Conservation (phyloP, 768 basidiomycete genomes). For the Candolleomyces eurysporus region DNA sequence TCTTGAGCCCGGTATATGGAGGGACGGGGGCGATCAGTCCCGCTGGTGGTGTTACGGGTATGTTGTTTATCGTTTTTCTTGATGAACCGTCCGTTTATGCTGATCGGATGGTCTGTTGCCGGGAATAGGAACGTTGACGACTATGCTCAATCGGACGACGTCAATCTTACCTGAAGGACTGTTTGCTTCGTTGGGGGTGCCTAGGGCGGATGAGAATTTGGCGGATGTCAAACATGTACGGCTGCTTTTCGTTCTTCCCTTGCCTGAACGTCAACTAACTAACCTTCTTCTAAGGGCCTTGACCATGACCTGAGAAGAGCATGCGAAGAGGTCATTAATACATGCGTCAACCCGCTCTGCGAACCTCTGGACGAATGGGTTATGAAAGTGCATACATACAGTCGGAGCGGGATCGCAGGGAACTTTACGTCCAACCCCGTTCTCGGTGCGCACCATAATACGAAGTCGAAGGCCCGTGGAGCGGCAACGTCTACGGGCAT, state of each 20-base stretch:
- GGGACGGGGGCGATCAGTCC: conserved; percentile 10
- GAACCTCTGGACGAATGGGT: conserved; percentile 64
- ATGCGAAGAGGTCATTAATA: conserved; percentile 80
- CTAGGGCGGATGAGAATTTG: conserved; percentile 58
- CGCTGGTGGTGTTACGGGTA: conserved; percentile 58
- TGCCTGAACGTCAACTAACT: neutral
- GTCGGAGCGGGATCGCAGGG: conserved; percentile 7
- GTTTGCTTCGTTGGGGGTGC: conserved; percentile 69
- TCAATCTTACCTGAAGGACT: conserved; percentile 64
- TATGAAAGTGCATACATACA: conserved; percentile 38
- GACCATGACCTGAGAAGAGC: conserved; percentile 81
- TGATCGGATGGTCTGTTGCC: too few relatives aligned
- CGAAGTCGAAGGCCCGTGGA: conserved; percentile 4
- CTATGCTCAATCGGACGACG: conserved; percentile 60
- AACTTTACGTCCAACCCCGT: conserved; percentile 5
- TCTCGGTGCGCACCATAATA: neutral
- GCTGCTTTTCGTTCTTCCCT: conserved; percentile 4
- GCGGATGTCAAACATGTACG: conserved; percentile 72
- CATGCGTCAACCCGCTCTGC: conserved; percentile 57
- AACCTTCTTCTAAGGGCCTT: conserved; percentile 54
- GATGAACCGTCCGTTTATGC: too few relatives aligned
- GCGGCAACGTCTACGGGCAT: conserved; percentile 9
- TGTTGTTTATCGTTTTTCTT: neutral
- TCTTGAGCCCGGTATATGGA: conserved; percentile 10
- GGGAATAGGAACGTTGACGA: conserved; percentile 50